These are phyloP conservation scores for Lizonia empirigonia DNA, from an alignment of 2,329 filamentous ascomycete species.

Conservation along the genomic window DNA sequence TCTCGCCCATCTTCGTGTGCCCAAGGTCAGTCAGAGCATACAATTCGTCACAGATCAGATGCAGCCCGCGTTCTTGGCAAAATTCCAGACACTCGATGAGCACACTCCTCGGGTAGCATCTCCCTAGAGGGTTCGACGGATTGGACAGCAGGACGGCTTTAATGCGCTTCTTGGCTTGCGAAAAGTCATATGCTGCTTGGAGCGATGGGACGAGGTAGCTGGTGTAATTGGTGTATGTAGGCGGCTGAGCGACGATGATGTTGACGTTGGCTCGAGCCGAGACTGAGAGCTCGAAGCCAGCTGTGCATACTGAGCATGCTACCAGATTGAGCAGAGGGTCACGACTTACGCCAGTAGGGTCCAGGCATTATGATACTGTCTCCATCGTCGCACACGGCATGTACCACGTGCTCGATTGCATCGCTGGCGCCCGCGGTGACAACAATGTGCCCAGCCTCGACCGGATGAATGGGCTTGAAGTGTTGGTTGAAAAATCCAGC, in stretches of 20 bases:
- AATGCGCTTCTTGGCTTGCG: slow-evolving; percentile 33
- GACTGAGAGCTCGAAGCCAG: not conserved
- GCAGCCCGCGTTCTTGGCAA: slow-evolving; percentile 38
- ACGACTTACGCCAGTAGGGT: not conserved
- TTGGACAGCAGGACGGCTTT: slow-evolving; percentile 40
- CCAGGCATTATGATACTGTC: not conserved
- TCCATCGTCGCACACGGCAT: not conserved
- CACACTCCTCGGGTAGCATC: slow-evolving; percentile 33
- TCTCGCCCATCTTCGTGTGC: not conserved
- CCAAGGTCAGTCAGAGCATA: slow-evolving; percentile 21
- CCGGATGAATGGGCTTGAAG: not conserved
- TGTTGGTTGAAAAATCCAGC: not conserved
- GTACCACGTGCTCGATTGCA: not conserved
- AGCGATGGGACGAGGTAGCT: not conserved
- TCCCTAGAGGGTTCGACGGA: slow-evolving; percentile 34
- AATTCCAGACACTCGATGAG: slow-evolving; percentile 42
- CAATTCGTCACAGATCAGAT: slow-evolving; percentile 39
- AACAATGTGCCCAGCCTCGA: not conserved
- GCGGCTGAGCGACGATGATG: not conserved
- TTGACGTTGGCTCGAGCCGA: not conserved
- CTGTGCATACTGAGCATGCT: not conserved
- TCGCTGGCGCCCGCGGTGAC: slow-evolving; percentile 1
- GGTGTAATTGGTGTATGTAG: not conserved
- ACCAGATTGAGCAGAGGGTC: not conserved
- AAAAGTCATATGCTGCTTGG: slow-evolving; percentile 27